Percentiles rank a stretch among this genome's conserved stretches.
phyloP scores from a whole-genome alignment of 2,329 filamentous ascomycete species.

The Ilyonectria robusta region DNA sequence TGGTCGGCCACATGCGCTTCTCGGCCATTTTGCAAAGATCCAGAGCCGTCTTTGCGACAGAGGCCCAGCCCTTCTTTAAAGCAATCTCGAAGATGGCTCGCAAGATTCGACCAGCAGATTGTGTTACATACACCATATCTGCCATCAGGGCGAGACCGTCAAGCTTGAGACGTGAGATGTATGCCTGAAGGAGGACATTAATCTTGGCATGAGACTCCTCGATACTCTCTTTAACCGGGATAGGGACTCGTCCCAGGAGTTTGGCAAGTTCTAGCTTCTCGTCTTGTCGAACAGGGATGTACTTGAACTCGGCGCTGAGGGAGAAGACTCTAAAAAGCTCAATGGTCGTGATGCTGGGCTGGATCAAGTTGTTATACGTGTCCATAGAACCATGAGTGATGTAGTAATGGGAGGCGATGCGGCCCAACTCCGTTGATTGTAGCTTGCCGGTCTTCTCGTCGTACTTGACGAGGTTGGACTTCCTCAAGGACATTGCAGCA shows the following conservation, averaged over 20 bases:
- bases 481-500: conserved; percentile 88
- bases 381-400: conserved; percentile 97
- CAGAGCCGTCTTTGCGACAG: conserved; percentile 91
- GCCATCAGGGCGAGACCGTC: conserved; percentile 97
- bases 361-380: conserved; percentile 95
- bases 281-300: conserved; percentile 96
- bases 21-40: conserved; percentile 99
- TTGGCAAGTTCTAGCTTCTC: conserved; percentile 98
- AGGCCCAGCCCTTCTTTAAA: conserved; percentile 96
- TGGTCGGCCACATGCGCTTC: conserved; percentile 99
- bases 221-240: conserved; percentile 97
- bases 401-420: conserved; percentile 98
- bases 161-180: conserved; percentile 93
- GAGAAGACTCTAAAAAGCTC: conserved; percentile 98
- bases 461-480: conserved; percentile 91
- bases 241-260: conserved; percentile 88
- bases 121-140: conserved; percentile 98
- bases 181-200: conserved; percentile 96
- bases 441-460: conserved; percentile 93
- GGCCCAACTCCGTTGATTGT: conserved; percentile 92
- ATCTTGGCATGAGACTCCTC: conserved; percentile 98
- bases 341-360: conserved; percentile 92
- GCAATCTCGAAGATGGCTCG: conserved; percentile 97
- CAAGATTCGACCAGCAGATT: conserved; percentile 95
- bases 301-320: conserved; percentile 98